A percentile compares a stretch with the other conserved stretches of the same genome.
These are phyloP conservation scores for Coemansia sp. DNA, from an alignment of 192 early-diverging fungal species.

Conservation along the genomic window DNA sequence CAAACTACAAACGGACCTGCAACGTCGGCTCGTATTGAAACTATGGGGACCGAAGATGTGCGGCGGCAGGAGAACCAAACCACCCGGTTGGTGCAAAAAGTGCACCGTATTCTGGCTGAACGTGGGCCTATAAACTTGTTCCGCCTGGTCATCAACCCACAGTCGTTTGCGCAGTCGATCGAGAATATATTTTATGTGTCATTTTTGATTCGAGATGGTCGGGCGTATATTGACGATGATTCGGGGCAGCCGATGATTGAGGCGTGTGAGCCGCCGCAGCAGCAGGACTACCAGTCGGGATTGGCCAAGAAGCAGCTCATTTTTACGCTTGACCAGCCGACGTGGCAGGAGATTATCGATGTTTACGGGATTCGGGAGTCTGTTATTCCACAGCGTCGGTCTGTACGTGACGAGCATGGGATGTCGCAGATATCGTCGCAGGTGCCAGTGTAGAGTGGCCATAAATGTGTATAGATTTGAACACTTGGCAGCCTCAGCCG, in stretches of 20 bases:
- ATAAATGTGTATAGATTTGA: not conserved
- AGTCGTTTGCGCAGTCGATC: slow-evolving; percentile 87
- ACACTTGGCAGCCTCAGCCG: not conserved
- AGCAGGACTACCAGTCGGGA: slow-evolving; percentile 65
- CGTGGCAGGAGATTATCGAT: slow-evolving; percentile 70
- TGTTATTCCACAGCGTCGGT: slow-evolving; percentile 58
- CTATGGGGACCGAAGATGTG: slow-evolving; percentile 69
- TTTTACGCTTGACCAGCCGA: slow-evolving; percentile 65
- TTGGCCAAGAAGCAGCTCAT: slow-evolving; percentile 76
- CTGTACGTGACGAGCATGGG: slow-evolving; percentile 17
- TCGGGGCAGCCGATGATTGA: slow-evolving; percentile 67
- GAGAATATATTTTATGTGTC: slow-evolving; percentile 98
- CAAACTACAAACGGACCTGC: not conserved
- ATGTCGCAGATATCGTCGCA: slow-evolving; percentile 38
- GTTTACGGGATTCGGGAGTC: slow-evolving; percentile 61
- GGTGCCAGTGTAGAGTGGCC: slow-evolving; percentile 3
- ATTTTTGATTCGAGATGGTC: slow-evolving; percentile 89
- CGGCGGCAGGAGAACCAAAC: slow-evolving; percentile 84
- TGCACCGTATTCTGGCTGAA: slow-evolving; percentile 62
- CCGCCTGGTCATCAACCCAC: slow-evolving; percentile 85
- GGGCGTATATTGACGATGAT: slow-evolving; percentile 71
- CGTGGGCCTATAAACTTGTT: slow-evolving; percentile 71
- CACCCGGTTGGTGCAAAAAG: slow-evolving; percentile 70
- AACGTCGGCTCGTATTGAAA: slow-evolving; percentile 46
- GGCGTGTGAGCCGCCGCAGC: slow-evolving; percentile 65